Evolutionary conservation across 805 yeast genomes (phyloP).

Genomic region (Candida palmyrensis): DNA sequence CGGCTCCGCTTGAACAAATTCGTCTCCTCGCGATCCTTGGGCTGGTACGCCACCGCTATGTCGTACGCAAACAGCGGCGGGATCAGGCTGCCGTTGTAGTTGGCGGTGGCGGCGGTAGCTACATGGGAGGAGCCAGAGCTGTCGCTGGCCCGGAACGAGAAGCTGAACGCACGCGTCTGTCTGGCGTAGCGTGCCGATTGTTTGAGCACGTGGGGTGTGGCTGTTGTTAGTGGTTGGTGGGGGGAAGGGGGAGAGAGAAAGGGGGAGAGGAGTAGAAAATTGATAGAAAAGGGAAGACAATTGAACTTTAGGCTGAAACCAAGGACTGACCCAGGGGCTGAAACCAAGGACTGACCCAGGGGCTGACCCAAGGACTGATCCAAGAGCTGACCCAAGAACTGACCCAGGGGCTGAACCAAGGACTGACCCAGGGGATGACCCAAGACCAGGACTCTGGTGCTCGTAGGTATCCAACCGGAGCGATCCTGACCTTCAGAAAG

Average conservation of each 20-base stretch:
- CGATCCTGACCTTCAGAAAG: no score
- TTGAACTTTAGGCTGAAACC: neutral
- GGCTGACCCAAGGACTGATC: neutral
- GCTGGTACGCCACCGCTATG: slow-evolving; percentile 67
- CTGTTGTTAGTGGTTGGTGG: no score
- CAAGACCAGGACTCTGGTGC: no score
- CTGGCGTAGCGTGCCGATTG: slow-evolving; percentile 7
- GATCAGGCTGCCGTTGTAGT: slow-evolving; percentile 11
- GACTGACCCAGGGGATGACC: no score
- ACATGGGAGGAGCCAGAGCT: slow-evolving; percentile 11
- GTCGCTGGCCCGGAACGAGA: slow-evolving; percentile 17
- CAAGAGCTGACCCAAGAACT: no score
- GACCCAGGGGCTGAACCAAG: no score
- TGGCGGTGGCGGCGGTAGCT: slow-evolving; percentile 8
- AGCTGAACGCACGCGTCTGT: slow-evolving; percentile 14
- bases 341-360: neutral
- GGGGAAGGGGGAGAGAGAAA: no score
- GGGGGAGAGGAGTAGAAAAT: no score
- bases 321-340: neutral
- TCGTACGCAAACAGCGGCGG: slow-evolving; percentile 36
- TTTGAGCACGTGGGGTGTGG: slow-evolving; percentile 3
- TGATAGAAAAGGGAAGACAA: no score
- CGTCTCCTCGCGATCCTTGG: slow-evolving; percentile 59
- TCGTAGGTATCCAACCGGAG: no score
- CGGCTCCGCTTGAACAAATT: slow-evolving; percentile 31